Base-by-base conservation (phyloP, 257 asterid species). In the Capsicum rhomboideum region DNA sequence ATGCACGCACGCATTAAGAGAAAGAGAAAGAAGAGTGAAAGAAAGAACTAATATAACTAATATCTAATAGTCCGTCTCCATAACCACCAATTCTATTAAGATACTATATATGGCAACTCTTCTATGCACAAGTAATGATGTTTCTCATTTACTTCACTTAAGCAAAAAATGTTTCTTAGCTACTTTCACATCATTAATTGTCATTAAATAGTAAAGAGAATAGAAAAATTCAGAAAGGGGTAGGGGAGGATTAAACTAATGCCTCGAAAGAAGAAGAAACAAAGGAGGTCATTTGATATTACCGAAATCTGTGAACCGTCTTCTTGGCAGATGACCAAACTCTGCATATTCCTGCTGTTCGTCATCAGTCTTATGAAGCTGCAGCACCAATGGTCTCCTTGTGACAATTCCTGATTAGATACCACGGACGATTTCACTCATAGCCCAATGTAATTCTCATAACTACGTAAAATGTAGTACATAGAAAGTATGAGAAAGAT, bases 341-440 rank as follows among this genome's bases (percentile, higher is more conserved):
- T 94, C 98, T 11, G 98, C 99, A 88, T 94, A 96, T 16, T 94
- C 99, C 89, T 89, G 93, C 88, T 91, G 83, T 53, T 95, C 97
- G n/a, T 89, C 91, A 40, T 93, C 98, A 20, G 85, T 92, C 85
- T 92, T 91, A 78, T 94, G 98, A 87, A 96, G 68, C 82, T 96
- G 99, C 94, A 96, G 86, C 87, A 96, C 99, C 90, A 96, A 83
- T 0, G 99, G 99, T 80, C 99, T 89, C 90, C 99, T 93, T 3
- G 99, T 96, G n/a, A 96, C 99, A 86, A 94, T 96, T 77, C 99
- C 99, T 96, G 83, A 55, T 58, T 75, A 20, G 54, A 53, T 56
- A 67, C 28, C 14, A 64, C 75, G 17, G 12, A 61, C 17, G 0
- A 49, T 81, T 64, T 63, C 78, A 46, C 42, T 63, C 78, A 44